Conservation (phyloP, 768 basidiomycete species). For the Strobilomyces dryophilus region DNA sequence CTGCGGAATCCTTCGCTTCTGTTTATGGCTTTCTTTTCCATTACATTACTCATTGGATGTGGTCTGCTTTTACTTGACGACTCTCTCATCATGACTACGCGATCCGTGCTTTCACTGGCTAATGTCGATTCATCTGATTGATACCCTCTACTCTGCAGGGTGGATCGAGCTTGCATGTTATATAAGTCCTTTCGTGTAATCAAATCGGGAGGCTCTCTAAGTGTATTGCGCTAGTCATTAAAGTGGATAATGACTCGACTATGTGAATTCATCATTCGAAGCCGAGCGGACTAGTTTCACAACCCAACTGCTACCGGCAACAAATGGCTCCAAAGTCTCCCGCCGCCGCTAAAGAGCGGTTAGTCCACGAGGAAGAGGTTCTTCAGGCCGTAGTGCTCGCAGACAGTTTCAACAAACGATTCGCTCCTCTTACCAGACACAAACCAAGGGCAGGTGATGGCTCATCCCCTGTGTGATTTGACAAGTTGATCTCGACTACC, state of each 20-base stretch:
- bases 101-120: slow-evolving; percentile 57
- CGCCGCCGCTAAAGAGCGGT: slow-evolving; percentile 55
- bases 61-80: slow-evolving; percentile 56
- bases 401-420: slow-evolving; percentile 93
- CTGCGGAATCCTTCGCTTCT: slow-evolving; percentile 34
- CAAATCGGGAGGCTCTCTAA: slow-evolving; percentile 13
- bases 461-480: slow-evolving; percentile 10
- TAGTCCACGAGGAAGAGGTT: slow-evolving; percentile 75
- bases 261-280: background rate
- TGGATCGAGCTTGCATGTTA: slow-evolving; percentile 32
- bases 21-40: slow-evolving; percentile 31
- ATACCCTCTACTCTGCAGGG: slow-evolving; percentile 40
- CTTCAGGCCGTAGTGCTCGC: slow-evolving; percentile 94
- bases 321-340: slow-evolving; percentile 64
- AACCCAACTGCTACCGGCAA: background rate
- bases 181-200: slow-evolving; percentile 33
- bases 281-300: background rate
- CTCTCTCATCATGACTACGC: slow-evolving; percentile 56
- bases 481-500: slow-evolving; percentile 15
- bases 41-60: slow-evolving; percentile 58
- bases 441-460: slow-evolving; percentile 71
- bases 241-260: slow-evolving; percentile 22
- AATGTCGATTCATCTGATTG: slow-evolving; percentile 66
- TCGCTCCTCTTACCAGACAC: slow-evolving; percentile 82
- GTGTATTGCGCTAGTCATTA: background rate